Evolutionary conservation across 257 asterid genomes (phyloP), one percentile per base, ranked within the genome.

Genomic region (Mentha longifolia): DNA sequence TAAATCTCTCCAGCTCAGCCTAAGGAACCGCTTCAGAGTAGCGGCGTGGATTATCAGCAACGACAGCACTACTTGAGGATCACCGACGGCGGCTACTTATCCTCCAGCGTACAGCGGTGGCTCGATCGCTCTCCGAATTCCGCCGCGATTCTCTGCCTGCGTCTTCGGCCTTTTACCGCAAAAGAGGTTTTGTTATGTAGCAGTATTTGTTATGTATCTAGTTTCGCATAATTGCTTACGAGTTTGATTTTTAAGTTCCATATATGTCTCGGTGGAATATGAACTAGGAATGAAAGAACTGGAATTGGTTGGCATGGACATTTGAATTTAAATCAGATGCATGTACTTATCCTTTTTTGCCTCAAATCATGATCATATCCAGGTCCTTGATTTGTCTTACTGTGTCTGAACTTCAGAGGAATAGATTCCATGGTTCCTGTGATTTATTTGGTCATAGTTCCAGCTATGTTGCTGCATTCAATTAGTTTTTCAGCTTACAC

Each of bases 11-110:
- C 88, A 87, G 85, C 79, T 87, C 41, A 89, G 87, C 73, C 86
- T 93, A 7, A 81, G 87, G 68, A 77, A 86, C 25, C 96, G 96
- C n/a, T 84, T 91, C 59, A 82, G 97, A 81, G 96, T 93, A 37
- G 86, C 91, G 15, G 84, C 90, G 77, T 91, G 33, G 86, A 80
- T 68, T 80, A 78, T 59, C 95, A 84, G 57, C 78, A 84, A 58
- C 78, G 88, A 60, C 84, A 79, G 58, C 88, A 88, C 51, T 56
- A 62, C 61, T 78, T 78, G 45, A 82, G 63, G 68, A 66, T 78
- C 39, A 64, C 88, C 39, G 72, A 77, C 42, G 67, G 68, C 16
- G 87, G 84, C 17, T 84, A 79, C 79, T 82, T 90, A 13, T 78
- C 93, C 19, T 78, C 90, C 17, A 76, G 85, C 37, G 56, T 86